phyloP scores from a whole-genome alignment of 768 basidiomycete genomes.

The Phanerochaete carnosa region DNA sequence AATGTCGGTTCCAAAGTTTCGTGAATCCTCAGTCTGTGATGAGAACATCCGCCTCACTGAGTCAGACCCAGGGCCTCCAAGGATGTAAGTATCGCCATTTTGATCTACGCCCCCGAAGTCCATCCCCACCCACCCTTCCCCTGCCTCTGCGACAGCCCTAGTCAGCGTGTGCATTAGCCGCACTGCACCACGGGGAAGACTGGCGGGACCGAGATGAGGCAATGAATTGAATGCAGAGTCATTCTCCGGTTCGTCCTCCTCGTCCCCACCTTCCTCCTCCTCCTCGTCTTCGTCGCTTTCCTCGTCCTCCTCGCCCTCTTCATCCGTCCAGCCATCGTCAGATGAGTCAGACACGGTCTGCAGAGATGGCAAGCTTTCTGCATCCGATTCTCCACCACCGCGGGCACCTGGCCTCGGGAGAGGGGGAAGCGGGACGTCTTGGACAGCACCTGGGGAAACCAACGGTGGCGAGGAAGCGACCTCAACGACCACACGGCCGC shows the following conservation, averaged over 20 bases:
- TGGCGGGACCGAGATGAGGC: neutral
- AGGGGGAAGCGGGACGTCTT: neutral
- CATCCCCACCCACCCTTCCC: neutral
- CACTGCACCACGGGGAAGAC: neutral
- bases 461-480: no score
- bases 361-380: conserved; percentile 19
- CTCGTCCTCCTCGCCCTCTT: neutral
- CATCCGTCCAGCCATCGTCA: conserved; percentile 10
- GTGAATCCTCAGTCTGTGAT: neutral
- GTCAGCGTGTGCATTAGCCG: neutral
- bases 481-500: no score
- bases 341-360: conserved; percentile 22
- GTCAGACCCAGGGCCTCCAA: neutral
- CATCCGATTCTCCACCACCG: neutral
- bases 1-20: neutral
- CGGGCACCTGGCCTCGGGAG: neutral
- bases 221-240: neutral
- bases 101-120: neutral
- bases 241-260: neutral
- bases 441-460: neutral
- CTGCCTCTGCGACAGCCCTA: neutral
- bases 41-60: neutral
- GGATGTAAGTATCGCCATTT: neutral
- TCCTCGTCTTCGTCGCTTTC: neutral
- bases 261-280: neutral